Evolutionary conservation across 345 rosid species (phyloP), one percentile per base, ranked within the genome.

Genomic region (Hibiscus mutabilis): DNA sequence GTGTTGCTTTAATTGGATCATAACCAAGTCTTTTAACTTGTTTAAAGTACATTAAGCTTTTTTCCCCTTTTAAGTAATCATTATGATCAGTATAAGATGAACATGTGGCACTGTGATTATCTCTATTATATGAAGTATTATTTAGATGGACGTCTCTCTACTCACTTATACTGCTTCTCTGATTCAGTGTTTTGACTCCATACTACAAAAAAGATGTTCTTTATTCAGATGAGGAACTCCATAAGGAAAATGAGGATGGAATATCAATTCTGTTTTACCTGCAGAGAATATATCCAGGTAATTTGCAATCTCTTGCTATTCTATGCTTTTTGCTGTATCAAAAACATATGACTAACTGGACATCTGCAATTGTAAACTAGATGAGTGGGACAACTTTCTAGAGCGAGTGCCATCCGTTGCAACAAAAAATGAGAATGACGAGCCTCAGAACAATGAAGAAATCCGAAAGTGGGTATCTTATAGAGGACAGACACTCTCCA

Each of bases 211-310:
- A 92, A 82, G 89, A 82, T 69, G 97, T 95, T 71, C 88, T 95
- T n/a, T 92, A 92, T 79, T 95, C 98, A 19, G 83, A 80, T 51
- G 97, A 95, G 0, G 99, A 95, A 40, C 91, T 92, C 79, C 70
- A 85, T 10, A 68, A 77, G 84, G 90, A 92, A 86, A 95, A 95
- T 66, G 99, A 95, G 79, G 99, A 95, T 81, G 99, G 99, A 27
- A 88, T 92, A 63, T 33, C 98, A 25, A 84, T 56, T 70, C 47
- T 86, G 83, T 95, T 95, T 77, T 92, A 95, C 84, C 83, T 95
- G 13, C 86, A 88, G 86, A 95, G 76, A 57, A 95, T 95, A 79
- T 92, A 92, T 77, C 97, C 94, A 10, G 99, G 99, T 92, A 72
- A 86, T 84, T 73, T 74, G 18, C 68, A 59, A 68, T 70, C 37